Evolutionary conservation across 352 stramenopile species (phyloP).

Genomic region (Peronospora farinosa): DNA sequence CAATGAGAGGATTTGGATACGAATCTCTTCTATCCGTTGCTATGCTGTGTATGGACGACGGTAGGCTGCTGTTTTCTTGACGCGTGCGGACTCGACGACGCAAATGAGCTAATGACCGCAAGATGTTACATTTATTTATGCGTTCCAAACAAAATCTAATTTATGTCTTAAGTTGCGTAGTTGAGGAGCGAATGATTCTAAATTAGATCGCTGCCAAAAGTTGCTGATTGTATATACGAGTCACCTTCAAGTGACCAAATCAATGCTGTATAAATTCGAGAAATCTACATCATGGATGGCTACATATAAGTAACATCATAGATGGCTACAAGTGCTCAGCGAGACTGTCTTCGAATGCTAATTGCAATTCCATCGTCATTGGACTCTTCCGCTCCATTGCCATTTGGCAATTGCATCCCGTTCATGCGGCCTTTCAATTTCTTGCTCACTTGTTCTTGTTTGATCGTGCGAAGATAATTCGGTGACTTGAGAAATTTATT

Average conservation of each 20-base stretch:
- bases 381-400: constrained; percentile 16
- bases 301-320: too few relatives aligned
- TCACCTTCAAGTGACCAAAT: constrained; percentile 2
- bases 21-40: constrained; percentile 11
- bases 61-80: constrained; percentile 16
- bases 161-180: neutral
- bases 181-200: neutral
- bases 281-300: too few relatives aligned
- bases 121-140: neutral
- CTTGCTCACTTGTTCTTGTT: constrained; percentile 49
- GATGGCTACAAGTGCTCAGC: constrained; percentile 26
- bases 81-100: constrained; percentile 20
- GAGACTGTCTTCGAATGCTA: constrained; percentile 54
- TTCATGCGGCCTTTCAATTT: constrained; percentile 34
- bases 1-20: constrained; percentile 1
- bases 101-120: constrained; percentile 29
- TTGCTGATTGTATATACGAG: neutral
- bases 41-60: constrained; percentile 2
- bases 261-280: too few relatives aligned
- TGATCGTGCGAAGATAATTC: constrained; percentile 81
- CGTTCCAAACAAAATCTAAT: neutral
- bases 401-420: constrained; percentile 11
- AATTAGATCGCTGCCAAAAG: neutral
- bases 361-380: constrained; percentile 29
- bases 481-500: constrained; percentile 86